Conservation (phyloP, 371 early-diverging fungal species). For the Dinochytrium kinnereticum region DNA sequence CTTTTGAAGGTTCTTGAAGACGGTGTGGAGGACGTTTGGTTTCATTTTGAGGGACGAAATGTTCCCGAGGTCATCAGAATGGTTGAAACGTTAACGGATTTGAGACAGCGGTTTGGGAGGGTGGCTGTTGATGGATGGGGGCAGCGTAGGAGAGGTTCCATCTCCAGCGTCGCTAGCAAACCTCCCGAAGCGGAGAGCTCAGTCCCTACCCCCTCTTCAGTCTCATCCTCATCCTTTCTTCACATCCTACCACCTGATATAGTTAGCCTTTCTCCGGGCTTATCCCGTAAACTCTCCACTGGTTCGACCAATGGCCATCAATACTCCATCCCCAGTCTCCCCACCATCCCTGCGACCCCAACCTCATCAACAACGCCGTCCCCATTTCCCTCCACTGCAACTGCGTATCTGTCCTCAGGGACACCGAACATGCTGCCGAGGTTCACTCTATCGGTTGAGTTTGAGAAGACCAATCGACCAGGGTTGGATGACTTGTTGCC, state of each 20-base stretch:
- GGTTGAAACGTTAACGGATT: constrained; percentile 51
- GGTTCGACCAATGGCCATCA: not conserved
- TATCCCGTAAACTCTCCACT: constrained; percentile 2
- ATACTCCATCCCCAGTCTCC: not conserved
- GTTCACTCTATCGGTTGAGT: constrained; percentile 67
- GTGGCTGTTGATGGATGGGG: constrained; percentile 2
- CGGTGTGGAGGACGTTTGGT: constrained; percentile 49
- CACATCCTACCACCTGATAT: not conserved
- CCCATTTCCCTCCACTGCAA: not conserved
- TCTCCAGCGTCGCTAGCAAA: constrained; percentile 22
- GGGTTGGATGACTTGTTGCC: constrained; percentile 59
- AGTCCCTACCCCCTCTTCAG: not conserved
- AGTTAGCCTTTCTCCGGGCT: not conserved
- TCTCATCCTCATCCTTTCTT: not conserved
- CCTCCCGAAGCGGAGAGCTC: not conserved
- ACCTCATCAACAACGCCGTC: not conserved
- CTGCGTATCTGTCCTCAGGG: not conserved
- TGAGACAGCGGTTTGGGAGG: not conserved
- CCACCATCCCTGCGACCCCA: not conserved
- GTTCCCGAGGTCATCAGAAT: constrained; percentile 57
- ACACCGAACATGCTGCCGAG: constrained; percentile 39
- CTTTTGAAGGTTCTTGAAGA: constrained; percentile 8
- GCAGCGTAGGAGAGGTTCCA: constrained; percentile 31
- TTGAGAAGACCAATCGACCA: constrained; percentile 69
- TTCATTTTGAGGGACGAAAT: constrained; percentile 75